Conservation (phyloP, 148 eudicot species). For the Vaccinium vitisidaea region DNA sequence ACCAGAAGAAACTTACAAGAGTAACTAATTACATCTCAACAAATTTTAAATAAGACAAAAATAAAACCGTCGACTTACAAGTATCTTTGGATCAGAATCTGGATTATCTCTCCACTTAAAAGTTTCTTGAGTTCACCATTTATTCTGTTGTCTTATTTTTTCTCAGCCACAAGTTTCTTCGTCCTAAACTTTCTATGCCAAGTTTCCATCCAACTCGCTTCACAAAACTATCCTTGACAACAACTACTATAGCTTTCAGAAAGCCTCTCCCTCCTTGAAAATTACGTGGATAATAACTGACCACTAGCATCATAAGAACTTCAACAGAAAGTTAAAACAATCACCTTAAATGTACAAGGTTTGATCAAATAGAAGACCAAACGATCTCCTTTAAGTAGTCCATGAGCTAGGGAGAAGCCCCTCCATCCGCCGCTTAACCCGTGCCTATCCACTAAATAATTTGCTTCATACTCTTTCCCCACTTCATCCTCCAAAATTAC, state of each 20-base stretch:
- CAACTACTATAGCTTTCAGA: not conserved
- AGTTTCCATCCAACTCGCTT: conserved; percentile 4
- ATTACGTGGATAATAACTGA: not conserved
- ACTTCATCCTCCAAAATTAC: conserved; percentile 44
- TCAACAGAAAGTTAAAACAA: not conserved
- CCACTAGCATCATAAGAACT: not conserved
- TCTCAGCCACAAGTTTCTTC: not conserved
- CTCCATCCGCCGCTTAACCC: conserved; percentile 65
- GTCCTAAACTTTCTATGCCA: not conserved
- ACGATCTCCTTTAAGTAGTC: conserved; percentile 46
- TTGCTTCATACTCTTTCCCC: conserved; percentile 42
- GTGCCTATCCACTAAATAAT: conserved; percentile 37
- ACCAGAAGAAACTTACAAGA: not conserved
- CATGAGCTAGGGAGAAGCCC: conserved; percentile 44
- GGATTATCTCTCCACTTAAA: not conserved
- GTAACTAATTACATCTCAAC: not conserved
- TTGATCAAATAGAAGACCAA: conserved; percentile 42
- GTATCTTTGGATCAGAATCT: not conserved
- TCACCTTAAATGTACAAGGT: conserved; percentile 51
- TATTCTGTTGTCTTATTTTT: not conserved
- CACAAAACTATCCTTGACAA: not conserved
- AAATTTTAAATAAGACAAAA: not conserved
- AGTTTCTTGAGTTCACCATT: not conserved
- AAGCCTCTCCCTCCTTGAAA: not conserved
- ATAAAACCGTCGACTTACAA: not conserved